Evolutionary conservation across 2,329 filamentous ascomycete species (phyloP), one percentile per base, ranked within the genome.

Genomic region (Xylaria digitata): DNA sequence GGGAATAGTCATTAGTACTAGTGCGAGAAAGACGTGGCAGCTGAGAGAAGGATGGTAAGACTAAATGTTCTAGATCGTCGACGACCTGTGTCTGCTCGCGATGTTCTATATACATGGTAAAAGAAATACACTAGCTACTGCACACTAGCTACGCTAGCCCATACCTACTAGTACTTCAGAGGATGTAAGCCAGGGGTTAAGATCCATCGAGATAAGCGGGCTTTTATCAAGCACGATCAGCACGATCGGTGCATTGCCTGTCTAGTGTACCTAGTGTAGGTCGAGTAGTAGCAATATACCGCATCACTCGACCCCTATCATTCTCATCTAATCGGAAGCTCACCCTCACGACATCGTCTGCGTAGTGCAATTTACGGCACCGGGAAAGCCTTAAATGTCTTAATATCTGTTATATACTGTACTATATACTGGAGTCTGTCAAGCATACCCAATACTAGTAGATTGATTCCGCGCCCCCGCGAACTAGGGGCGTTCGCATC

Each of bases 401-500:
- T 43, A 53, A 11, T 37, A 13, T 21, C 30, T 23, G 48, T 32
- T 9, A 50, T 23, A 53, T 17, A 11, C n/a, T 26, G 26, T 26
- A 26, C 26, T 26, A 5, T 26, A 5, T 26, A 26, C 26, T 5
- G 26, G 26, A 26, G 26, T 26, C 3, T 26, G 26, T 26, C 26
- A 26, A 26, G 26, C 17, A 30, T 32, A 26, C 19, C 43, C 13
- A 19, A 32, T 52, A 17, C 26, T 26, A 26, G 26, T 26, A 26
- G 7, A 7, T 48, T 50, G 15, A 11, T 34, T 30, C n/a, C 6
- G 57, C 46, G 21, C 21, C 11, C 8, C 37, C 45, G 46, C 3
- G 46, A 42, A 50, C 56, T 13, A 26, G 32, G 45, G n/a, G 21
- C 45, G 26, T 43, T 55, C 37, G 17, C 23, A 54, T 37, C 32